Conservation (phyloP, 2,329 filamentous ascomycete genomes). For the Dactylella cylindrospora region DNA sequence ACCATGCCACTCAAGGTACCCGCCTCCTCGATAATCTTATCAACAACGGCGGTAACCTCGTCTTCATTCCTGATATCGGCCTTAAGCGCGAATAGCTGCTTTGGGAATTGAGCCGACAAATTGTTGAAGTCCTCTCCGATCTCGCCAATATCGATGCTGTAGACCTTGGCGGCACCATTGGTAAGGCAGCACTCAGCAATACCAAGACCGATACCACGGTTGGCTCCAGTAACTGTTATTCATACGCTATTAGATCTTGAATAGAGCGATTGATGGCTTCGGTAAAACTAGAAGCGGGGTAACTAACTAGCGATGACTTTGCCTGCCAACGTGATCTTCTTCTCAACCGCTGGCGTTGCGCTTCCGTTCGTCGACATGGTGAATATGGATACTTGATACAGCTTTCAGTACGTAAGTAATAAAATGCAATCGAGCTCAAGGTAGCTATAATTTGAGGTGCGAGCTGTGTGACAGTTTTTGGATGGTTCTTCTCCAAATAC, state of each 20-base stretch:
- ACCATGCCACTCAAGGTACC: constrained; percentile 55
- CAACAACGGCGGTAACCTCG: constrained; percentile 53
- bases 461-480: too few species aligned
- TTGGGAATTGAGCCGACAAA: constrained; percentile 54
- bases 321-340: constrained; percentile 49
- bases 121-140: constrained; percentile 51
- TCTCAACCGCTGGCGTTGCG: constrained; percentile 40
- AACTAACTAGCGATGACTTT: constrained; percentile 52
- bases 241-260: constrained; percentile 2
- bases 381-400: too few species aligned
- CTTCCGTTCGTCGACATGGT: constrained; percentile 7
- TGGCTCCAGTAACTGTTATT: constrained; percentile 53
- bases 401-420: too few species aligned
- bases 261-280: neutral
- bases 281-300: neutral
- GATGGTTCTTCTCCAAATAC: too few species aligned
- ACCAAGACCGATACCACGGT: constrained; percentile 56
- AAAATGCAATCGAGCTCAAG: too few species aligned
- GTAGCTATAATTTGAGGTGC: too few species aligned
- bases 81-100: constrained; percentile 55
- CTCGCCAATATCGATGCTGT: constrained; percentile 54
- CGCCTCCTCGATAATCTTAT: constrained; percentile 52
- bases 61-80: constrained; percentile 56
- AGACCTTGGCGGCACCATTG: constrained; percentile 54
- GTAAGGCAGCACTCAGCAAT: constrained; percentile 56